Evolutionary conservation across 2,329 filamentous ascomycete species (phyloP).

Genomic region (Aschersonia sp.): DNA sequence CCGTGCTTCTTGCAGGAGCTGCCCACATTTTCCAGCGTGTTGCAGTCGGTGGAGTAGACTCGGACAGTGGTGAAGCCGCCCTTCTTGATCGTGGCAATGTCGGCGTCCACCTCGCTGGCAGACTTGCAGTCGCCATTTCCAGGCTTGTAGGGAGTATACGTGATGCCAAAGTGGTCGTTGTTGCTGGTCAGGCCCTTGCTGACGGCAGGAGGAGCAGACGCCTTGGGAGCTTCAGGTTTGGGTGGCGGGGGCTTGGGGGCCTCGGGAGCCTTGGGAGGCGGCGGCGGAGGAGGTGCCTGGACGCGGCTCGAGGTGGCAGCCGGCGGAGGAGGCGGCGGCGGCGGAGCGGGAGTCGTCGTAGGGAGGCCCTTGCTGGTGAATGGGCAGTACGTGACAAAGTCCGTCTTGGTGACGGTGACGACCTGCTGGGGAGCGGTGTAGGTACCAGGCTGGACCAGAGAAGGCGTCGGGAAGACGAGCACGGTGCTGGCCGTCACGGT

Average conservation of each 20-base stretch:
- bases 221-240: conserved; percentile 3
- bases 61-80: conserved; percentile 60
- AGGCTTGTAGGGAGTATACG: conserved; percentile 61
- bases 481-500: conserved; percentile 37
- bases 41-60: conserved; percentile 87
- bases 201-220: conserved; percentile 5
- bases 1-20: conserved; percentile 49
- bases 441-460: conserved; percentile 51
- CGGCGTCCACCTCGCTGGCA: conserved; percentile 36
- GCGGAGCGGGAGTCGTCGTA: conserved; percentile 13
- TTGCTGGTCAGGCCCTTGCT: conserved; percentile 19
- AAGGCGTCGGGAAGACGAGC: conserved; percentile 50
- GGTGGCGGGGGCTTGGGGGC: conserved; percentile 6
- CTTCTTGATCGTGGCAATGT: conserved; percentile 46
- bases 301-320: conserved; percentile 11
- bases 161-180: conserved; percentile 55
- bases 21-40: conserved; percentile 62
- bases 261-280: neutral
- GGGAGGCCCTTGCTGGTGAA: conserved; percentile 32
- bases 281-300: conserved; percentile 4
- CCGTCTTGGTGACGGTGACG: conserved; percentile 54
- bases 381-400: conserved; percentile 57
- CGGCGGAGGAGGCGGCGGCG: conserved; percentile 13
- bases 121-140: conserved; percentile 49
- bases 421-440: conserved; percentile 55